phyloP scores from a whole-genome alignment of 139 green algal genomes.

The Micractinium sp. region DNA sequence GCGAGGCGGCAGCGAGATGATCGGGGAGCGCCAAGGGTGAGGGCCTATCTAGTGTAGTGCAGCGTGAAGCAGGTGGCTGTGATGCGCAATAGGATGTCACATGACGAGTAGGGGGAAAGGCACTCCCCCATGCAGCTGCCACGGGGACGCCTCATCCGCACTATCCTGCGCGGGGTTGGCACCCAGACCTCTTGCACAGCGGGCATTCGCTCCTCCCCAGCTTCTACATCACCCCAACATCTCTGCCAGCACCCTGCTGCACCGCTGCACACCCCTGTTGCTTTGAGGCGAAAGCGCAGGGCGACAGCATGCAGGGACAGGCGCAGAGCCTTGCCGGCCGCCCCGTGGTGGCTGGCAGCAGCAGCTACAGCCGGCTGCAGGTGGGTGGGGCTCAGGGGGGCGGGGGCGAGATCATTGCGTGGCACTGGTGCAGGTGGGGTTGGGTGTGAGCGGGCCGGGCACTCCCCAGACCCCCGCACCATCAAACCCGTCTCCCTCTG shows the following conservation, averaged over 20 bases:
- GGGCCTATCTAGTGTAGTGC: no score
- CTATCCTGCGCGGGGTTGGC: no score
- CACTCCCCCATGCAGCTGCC: no score
- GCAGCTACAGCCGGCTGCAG: constrained; percentile 9
- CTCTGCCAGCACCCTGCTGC: neutral
- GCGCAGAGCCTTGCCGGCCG: constrained; percentile 8
- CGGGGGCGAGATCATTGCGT: neutral
- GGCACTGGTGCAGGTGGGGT: no score
- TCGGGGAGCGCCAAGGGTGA: neutral
- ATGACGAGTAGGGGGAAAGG: no score
- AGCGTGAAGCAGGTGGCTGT: no score
- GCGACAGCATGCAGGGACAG: constrained; percentile 16
- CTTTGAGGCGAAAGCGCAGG: neutral
- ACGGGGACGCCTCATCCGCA: no score
- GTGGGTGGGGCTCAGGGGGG: neutral
- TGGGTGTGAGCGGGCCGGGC: no score
- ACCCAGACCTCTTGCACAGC: no score
- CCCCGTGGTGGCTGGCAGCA: constrained; percentile 5
- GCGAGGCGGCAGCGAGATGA: neutral
- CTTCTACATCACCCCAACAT: neutral
- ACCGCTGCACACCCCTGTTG: neutral
- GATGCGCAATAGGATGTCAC: no score
- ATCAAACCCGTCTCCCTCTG: neutral
- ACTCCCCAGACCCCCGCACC: no score
- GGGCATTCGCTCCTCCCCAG: neutral